phyloP scores from a whole-genome alignment of 805 yeast species.

The Metschnikowia cubensis region DNA sequence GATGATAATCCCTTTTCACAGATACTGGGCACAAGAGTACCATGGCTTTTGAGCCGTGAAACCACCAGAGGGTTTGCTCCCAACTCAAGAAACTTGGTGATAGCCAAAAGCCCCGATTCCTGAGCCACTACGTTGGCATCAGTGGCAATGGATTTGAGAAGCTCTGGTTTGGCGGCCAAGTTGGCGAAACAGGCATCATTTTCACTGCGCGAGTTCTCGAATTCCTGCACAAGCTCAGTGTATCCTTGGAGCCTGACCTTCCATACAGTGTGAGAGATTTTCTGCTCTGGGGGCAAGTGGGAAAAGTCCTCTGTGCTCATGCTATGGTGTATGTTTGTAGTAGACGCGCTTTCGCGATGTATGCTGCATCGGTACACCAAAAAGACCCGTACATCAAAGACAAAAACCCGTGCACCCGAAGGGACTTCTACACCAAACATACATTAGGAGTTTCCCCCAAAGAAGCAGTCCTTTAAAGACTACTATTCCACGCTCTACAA shows the following conservation, averaged over 20 bases:
- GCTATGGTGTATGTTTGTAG: conserved; percentile 8
- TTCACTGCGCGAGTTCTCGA: conserved; percentile 51
- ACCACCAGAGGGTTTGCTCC: conserved; percentile 47
- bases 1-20: conserved; percentile 83
- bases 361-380: not conserved
- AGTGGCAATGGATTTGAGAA: conserved; percentile 54
- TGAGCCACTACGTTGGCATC: conserved; percentile 92
- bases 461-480: too few species aligned
- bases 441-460: too few species aligned
- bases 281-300: conserved; percentile 59
- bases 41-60: conserved; percentile 33
- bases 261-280: conserved; percentile 57
- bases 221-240: conserved; percentile 53
- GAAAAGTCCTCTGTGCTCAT: conserved; percentile 52
- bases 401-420: not conserved
- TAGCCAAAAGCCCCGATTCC: conserved; percentile 66
- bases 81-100: conserved; percentile 51
- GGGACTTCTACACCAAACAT: too few species aligned
- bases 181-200: conserved; percentile 52
- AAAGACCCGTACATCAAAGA: not conserved
- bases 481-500: too few species aligned
- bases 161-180: conserved; percentile 50
- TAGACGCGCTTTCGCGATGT: conserved; percentile 6
- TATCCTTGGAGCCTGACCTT: conserved; percentile 81
- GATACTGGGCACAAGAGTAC: conserved; percentile 44